A percentile compares a stretch with the other conserved stretches of the same genome.
Evolutionary conservation across 768 basidiomycete species (phyloP).

Genomic region (Leucogyrophana mollusca): DNA sequence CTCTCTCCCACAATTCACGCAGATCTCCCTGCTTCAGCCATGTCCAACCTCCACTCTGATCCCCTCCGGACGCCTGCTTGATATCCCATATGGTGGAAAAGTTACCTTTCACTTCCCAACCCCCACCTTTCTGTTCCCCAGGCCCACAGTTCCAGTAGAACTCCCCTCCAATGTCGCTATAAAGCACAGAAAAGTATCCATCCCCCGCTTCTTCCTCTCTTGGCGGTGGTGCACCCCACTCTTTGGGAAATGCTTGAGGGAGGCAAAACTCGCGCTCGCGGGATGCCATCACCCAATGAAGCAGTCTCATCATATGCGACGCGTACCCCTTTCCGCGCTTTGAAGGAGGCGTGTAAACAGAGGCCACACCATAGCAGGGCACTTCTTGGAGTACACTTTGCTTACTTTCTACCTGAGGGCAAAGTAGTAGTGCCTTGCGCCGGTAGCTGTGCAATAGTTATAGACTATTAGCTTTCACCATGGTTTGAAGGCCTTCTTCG

Average conservation of each 20-base stretch:
- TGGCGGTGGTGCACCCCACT: conserved; percentile 38
- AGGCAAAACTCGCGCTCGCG: conserved; percentile 8
- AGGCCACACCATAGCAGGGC: conserved; percentile 44
- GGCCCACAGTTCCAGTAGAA: conserved; percentile 44
- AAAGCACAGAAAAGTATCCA: conserved; percentile 43
- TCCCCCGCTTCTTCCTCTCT: conserved; percentile 28
- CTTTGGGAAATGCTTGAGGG: conserved; percentile 19
- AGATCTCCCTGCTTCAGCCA: conserved; percentile 35
- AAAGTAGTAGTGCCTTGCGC: no score
- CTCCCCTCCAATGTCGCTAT: conserved; percentile 44
- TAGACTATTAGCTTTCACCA: no score
- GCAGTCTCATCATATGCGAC: conserved; percentile 54
- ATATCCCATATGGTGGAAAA: conserved; percentile 37
- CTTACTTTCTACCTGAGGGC: no score
- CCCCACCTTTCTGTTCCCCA: conserved; percentile 18
- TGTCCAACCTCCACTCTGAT: conserved; percentile 3
- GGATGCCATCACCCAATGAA: conserved; percentile 51
- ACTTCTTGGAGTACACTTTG: no score
- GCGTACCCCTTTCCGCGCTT: conserved; percentile 54
- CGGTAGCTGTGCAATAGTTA: no score
- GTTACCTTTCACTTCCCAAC: conserved; percentile 39
- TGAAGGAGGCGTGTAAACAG: conserved; percentile 47
- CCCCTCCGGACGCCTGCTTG: conserved; percentile 1
- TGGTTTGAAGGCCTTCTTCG: no score
- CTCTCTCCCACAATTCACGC: conserved; percentile 35